Base-by-base conservation (phyloP, 257 asterid genomes). In the Penstemon davidsonii region DNA sequence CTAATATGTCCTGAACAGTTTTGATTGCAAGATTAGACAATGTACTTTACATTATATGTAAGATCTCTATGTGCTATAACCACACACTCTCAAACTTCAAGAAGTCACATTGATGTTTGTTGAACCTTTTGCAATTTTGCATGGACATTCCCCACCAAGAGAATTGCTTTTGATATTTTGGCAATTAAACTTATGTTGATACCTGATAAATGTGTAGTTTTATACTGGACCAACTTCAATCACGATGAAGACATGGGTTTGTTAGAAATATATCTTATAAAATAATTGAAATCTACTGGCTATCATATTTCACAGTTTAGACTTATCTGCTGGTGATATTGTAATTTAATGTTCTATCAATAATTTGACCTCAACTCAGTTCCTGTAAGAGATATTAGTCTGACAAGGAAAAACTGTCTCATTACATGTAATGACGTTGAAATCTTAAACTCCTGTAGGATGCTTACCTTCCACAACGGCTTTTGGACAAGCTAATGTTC, bases 381-480 rank as follows among this genome's bases (percentile, higher is more conserved):
- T 61, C 58, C n/a, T 47, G 18, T 39, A 42, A 13, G 63, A 53
- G 42, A 65, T 60, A 33, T 44, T 49, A 19, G 55, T 55, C 50
- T 60, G 59, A 36, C 59, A 38, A 39, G 43, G 42, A 64, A 50
- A 59, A 25, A 41, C 39, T 40, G 62, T 61, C 64, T 63, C 58
- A 38, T 74, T 60, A 4, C 51, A n/a, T 61, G 18, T 70, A 52
- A 57, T 60, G 60, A 51, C 66, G 58, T 66, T 70, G 81, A 82
- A 73, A 51, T 39, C 40, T 68, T 55, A 59, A 60, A 3, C 18
- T n/a, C 60, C 55, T 79, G 66, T 83, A 93, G 99, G 97, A 93
- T 82, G 99, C 99, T 65, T 90, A 93, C 87, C 99, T 93, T 78
- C 99, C 99, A 39, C 99, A 93, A 73, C 93, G 99, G 55, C 94